Evolutionary conservation across 176 grass and related monocot species (phyloP).

Genomic region (Oryza coarctata): DNA sequence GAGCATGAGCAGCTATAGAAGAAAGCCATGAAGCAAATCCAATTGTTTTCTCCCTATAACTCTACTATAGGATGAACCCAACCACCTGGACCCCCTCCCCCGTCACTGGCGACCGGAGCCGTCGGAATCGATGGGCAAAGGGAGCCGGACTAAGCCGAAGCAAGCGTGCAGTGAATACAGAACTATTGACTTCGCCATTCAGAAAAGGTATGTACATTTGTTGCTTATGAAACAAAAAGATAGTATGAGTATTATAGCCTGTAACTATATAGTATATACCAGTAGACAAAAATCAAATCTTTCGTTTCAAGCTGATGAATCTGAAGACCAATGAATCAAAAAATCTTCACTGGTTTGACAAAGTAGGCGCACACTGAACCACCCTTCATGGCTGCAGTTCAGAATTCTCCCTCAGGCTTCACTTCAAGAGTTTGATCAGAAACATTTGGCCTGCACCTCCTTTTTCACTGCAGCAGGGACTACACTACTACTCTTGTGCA

Average conservation of each 20-base stretch:
- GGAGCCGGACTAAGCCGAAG: too few relatives aligned
- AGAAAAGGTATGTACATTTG: neutral
- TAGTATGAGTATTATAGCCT: conserved; percentile 1
- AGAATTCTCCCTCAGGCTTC: neutral
- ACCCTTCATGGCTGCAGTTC: neutral
- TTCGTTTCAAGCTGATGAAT: neutral
- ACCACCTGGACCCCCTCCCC: too few relatives aligned
- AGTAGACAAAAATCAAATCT: neutral
- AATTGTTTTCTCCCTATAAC: too few relatives aligned
- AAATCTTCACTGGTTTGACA: neutral
- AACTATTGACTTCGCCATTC: neutral
- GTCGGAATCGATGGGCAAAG: too few relatives aligned
- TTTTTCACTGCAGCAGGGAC: too few relatives aligned
- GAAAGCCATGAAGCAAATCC: too few relatives aligned
- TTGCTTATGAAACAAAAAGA: neutral
- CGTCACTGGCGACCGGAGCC: too few relatives aligned
- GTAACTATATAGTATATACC: neutral
- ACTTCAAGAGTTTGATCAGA: neutral
- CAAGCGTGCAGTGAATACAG: neutral
- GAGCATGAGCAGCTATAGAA: too few relatives aligned
- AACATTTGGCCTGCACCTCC: too few relatives aligned
- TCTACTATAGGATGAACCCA: too few relatives aligned
- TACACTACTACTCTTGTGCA: conserved; percentile 7
- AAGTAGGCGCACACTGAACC: neutral
- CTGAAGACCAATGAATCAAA: neutral